Evolutionary conservation across 768 basidiomycete genomes (phyloP), one percentile per base, ranked within the genome.

Genomic region (Tremella yokohamensis): DNA sequence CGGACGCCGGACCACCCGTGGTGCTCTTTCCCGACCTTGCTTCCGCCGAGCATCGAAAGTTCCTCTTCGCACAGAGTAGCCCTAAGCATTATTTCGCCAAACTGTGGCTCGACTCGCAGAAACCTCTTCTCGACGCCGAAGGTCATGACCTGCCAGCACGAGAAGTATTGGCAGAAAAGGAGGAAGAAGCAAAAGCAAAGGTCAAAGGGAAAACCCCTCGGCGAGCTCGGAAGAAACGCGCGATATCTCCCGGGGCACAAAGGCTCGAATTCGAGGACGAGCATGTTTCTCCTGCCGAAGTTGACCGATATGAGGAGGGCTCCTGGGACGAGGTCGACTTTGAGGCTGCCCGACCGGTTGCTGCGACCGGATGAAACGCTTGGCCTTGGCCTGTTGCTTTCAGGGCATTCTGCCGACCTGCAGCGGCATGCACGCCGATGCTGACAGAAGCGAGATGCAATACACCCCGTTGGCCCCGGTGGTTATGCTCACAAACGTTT

Each of bases 101-200:
- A 29, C n/a, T 37, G 34, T 65, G 64, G 64, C 22, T 65, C 51
- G 47, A 60, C 37, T 22, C n/a, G 12, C 62, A 60, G 39, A 29
- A 22, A n/a, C 25, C 56, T 39, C 3, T 57, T 12, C 19, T 47
- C 11, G 44, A 54, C 42, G 24, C 18, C 7, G 34, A 26, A 19
- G 38, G 38, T 34, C 15, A n/a, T 24, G 20, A 20, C 22, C 48
- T 49, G 48, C 48, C 42, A 16, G 22, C 22, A 4, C 4, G 42
- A 22, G n/a, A 45, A 18, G 22, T 22, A 8, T n/a, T n/a, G 22
- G n/a, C 42, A 16, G 42, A 45, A 22, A 45, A 45, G 42, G 42
- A n/a, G 8, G n/a, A n/a, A 22, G 22, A 45, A 45, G 42, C 42
- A 15, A 45, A n/a, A 18, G n/a, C 42, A 22, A n/a, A 18, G n/a